Conservation (phyloP, 2,329 filamentous ascomycete genomes). For the Botrytis byssoidea region DNA sequence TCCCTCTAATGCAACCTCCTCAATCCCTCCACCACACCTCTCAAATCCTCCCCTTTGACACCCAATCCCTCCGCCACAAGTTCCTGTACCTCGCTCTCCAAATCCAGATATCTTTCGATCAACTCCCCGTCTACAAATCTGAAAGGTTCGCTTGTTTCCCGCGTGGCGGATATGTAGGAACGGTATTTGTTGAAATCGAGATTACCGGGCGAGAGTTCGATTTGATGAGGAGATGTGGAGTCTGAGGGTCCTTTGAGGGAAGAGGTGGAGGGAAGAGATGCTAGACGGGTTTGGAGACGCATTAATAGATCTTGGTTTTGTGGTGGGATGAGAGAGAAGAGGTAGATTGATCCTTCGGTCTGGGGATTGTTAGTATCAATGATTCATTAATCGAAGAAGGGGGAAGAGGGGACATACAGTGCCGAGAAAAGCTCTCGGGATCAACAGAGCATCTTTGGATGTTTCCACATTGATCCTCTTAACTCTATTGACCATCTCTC, state of each 20-base stretch:
- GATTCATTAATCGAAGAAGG: not conserved
- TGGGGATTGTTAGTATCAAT: conserved; percentile 40
- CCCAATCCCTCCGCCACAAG: conserved; percentile 55
- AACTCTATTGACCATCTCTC: conserved; percentile 92
- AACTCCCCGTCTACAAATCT: conserved; percentile 92
- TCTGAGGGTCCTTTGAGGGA: not conserved
- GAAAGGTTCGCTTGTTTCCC: conserved; percentile 71
- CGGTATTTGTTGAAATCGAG: conserved; percentile 77
- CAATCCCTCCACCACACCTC: conserved; percentile 61
- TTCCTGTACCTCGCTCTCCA: conserved; percentile 57
- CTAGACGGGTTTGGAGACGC: conserved; percentile 72
- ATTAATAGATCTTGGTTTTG: conserved; percentile 76
- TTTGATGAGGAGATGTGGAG: conserved; percentile 23
- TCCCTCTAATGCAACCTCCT: conserved; percentile 57
- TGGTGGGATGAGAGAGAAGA: conserved; percentile 77
- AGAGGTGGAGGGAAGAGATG: conserved; percentile 40
- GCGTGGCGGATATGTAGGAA: conserved; percentile 72
- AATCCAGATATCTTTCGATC: conserved; percentile 78
- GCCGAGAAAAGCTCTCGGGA: conserved; percentile 81
- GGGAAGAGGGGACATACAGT: conserved; percentile 60
- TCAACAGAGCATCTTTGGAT: conserved; percentile 63
- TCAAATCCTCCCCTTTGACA: conserved; percentile 61
- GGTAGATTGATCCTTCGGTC: conserved; percentile 88
- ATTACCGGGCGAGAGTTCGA: conserved; percentile 67
- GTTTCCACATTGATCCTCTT: conserved; percentile 68